Evolutionary conservation across 768 basidiomycete species (phyloP).

Genomic region (Amanita fuliginea): DNA sequence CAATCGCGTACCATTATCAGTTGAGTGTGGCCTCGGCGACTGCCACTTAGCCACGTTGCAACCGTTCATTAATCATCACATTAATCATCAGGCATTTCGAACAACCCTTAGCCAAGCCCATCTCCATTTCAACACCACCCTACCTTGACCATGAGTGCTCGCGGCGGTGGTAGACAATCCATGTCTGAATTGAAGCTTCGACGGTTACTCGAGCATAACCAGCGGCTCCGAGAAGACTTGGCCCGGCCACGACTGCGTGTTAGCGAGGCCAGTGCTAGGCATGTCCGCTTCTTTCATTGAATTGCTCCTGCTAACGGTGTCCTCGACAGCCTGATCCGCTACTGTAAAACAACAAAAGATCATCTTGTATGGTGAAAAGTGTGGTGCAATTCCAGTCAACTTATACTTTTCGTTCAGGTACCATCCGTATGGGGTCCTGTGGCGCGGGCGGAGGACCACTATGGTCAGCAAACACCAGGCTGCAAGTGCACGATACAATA

Average conservation of each 20-base stretch:
- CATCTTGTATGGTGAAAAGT: conserved; percentile 31
- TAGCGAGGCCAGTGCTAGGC: conserved; percentile 89
- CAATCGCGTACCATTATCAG: background rate
- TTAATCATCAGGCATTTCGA: background rate
- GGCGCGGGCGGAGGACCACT: conserved; percentile 88
- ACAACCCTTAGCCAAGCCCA: background rate
- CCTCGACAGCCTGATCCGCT: conserved; percentile 69
- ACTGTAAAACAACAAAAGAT: conserved; percentile 92
- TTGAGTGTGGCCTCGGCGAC: background rate
- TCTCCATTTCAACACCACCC: background rate
- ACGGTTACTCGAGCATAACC: conserved; percentile 89
- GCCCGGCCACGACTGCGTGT: conserved; percentile 82
- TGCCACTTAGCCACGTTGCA: background rate
- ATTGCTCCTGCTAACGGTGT: conserved; percentile 1
- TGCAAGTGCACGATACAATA: conserved; percentile 58
- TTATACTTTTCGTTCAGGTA: conserved; percentile 35
- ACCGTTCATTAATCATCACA: background rate
- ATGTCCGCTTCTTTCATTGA: background rate
- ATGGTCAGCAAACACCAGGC: conserved; percentile 53
- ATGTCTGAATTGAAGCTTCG: conserved; percentile 98
- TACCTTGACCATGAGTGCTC: conserved; percentile 38
- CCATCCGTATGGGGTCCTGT: conserved; percentile 97
- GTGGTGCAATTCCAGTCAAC: background rate
- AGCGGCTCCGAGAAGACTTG: conserved; percentile 82
- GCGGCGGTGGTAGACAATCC: conserved; percentile 63